Evolutionary conservation across 177 flowering plant genomes (phyloP), one percentile per base, ranked within the genome.

Genomic region (Vitis hybrid): DNA sequence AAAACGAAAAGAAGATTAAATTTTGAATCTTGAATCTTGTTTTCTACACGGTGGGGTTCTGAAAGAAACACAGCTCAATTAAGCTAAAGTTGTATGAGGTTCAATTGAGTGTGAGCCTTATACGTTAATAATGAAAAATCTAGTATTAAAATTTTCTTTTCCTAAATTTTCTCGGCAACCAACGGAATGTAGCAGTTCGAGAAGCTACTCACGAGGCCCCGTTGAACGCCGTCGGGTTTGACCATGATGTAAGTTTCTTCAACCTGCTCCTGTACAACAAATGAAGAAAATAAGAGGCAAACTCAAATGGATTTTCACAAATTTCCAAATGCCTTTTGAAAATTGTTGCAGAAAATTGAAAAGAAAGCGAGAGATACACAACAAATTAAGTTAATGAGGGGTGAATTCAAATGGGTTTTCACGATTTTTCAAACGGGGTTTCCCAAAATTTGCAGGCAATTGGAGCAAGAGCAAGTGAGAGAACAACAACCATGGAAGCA

Each of bases 191-290:
- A 12, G 56, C 5, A 71, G 12, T 9, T 3, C 53, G 8, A 18
- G 52, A 73, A 70, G 16, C 84, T 33, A 33, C 45, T 67, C 77
- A 90, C 94, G 69, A 90, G 85, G 31, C 96, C 96, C 9, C 97
- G 90, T 74, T 91, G 99, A 70, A 95, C 97, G 7, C 98, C 99
- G 65, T 95, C 99, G 0, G 99, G 99, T 70, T 93, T 95, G 52
- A 95, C 82, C 99, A 95, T 93, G 70, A 95, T 90, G 78, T 93
- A 95, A 19, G 88, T 90, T 81, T 91, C 81, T 48, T 94, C 93
- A 67, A 90, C 91, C 74, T 87, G 75, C 68, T 90, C 90, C 94
- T 86, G 80, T 52, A 56, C 71, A 69, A 55, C 67, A 7, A 77
- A 48, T 22, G 2, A 56, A 64, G 62, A 55, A 5, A 64, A 66